Conservation (phyloP, 345 rosid species). For the Camelina laxa region DNA sequence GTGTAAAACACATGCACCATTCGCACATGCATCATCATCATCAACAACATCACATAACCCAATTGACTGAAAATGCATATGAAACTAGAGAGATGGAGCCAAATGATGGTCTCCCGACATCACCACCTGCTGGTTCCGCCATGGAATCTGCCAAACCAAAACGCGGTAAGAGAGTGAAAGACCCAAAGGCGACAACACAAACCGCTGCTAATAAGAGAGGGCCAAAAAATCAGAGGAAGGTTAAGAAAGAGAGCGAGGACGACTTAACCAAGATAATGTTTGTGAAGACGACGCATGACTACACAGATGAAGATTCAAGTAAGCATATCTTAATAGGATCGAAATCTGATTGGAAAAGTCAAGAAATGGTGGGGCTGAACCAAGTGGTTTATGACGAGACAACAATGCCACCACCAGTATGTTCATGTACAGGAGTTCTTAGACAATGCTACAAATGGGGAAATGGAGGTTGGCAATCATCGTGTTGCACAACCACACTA, state of each 20-base stretch:
- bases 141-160: conserved; percentile 66
- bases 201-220: conserved; percentile 64
- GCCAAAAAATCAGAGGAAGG: conserved; percentile 66
- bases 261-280: conserved; percentile 65
- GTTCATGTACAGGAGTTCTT: conserved; percentile 88
- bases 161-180: conserved; percentile 74
- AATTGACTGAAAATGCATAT: conserved; percentile 62
- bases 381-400: conserved; percentile 90
- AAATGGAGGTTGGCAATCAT: conserved; percentile 97
- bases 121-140: conserved; percentile 51
- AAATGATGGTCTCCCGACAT: conserved; percentile 51
- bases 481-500: conserved; percentile 92
- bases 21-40: conserved; percentile 73
- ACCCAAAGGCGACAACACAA: conserved; percentile 51
- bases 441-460: conserved; percentile 99
- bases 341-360: conserved; percentile 85
- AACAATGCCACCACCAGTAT: conserved; percentile 88
- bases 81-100: conserved; percentile 65
- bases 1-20: conserved; percentile 85
- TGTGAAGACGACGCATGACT: conserved; percentile 62
- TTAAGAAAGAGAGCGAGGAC: conserved; percentile 77
- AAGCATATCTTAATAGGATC: conserved; percentile 52
- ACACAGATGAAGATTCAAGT: conserved; percentile 57
- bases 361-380: conserved; percentile 82
- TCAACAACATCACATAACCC: conserved; percentile 71